A percentile compares a stretch with the other conserved stretches of the same genome.
Evolutionary conservation across 2,329 filamentous ascomycete species (phyloP).

Genomic region (Aspergillus unguis): DNA sequence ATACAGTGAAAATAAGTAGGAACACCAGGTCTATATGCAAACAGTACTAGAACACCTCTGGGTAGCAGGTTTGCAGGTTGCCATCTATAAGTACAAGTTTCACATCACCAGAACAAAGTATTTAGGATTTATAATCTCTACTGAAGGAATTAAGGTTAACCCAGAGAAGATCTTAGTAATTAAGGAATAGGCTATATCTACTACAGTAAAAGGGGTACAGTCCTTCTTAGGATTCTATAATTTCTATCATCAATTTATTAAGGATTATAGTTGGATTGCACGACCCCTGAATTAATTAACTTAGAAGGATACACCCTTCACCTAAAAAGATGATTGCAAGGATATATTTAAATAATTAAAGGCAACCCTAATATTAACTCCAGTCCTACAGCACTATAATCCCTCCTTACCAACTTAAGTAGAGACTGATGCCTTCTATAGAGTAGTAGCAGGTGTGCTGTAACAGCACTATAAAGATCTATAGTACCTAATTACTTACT

Average conservation of each 20-base stretch:
- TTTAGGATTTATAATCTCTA: constrained; percentile 1
- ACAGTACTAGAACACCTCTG: background rate
- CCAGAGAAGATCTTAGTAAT: too few relatives aligned
- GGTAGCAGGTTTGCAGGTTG: background rate
- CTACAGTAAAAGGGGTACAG: too few relatives aligned
- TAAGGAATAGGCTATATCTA: too few relatives aligned
- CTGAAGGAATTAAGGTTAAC: background rate
- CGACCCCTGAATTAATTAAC: background rate
- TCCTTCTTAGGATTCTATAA: too few relatives aligned
- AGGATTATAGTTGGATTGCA: background rate
- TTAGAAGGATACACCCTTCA: background rate
- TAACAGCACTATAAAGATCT: background rate
- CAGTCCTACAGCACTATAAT: background rate
- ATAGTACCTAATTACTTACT: constrained; percentile 16
- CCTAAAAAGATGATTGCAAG: background rate
- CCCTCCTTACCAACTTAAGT: background rate
- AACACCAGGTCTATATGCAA: constrained; percentile 1
- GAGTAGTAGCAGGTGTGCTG: background rate
- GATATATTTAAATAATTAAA: background rate
- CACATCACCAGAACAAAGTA: background rate
- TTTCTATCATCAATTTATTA: constrained; percentile 1
- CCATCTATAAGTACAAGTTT: constrained; percentile 4
- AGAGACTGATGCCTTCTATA: background rate
- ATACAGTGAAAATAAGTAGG: constrained; percentile 10
- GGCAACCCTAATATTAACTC: background rate